phyloP scores from a whole-genome alignment of 495 filamentous ascomycete genomes.

The Penicillium bialowiezense region DNA sequence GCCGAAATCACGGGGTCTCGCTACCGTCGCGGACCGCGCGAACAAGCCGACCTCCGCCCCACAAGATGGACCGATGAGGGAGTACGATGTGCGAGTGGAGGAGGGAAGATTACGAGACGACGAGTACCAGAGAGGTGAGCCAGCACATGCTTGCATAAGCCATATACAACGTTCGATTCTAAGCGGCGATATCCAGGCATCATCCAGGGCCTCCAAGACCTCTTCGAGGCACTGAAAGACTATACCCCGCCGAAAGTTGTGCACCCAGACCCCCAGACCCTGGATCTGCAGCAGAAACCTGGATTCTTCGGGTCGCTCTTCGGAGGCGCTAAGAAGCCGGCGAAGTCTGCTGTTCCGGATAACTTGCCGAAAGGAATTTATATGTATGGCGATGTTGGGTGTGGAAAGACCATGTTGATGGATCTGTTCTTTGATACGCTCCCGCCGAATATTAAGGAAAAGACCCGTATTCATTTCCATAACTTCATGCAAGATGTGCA shows the following conservation, averaged over 20 bases:
- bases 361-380: conserved; percentile 86
- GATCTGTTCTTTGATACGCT: conserved; percentile 97
- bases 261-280: conserved; percentile 70
- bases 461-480: conserved; percentile 97
- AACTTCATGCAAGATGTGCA: conserved; percentile 99
- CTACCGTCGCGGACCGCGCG: conserved; percentile 10
- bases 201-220: conserved; percentile 80
- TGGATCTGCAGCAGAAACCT: conserved; percentile 56
- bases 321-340: conserved; percentile 36
- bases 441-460: conserved; percentile 72
- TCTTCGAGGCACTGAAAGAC: conserved; percentile 75
- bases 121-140: conserved; percentile 80
- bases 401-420: conserved; percentile 99
- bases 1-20: conserved; percentile 15
- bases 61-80: conserved; percentile 68
- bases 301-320: conserved; percentile 76
- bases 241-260: conserved; percentile 72
- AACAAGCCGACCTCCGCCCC: conserved; percentile 10
- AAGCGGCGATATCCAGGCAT: conserved; percentile 52
- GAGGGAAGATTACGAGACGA: conserved; percentile 75
- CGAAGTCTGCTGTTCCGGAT: conserved; percentile 53
- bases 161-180: too few species aligned
- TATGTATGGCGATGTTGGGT: conserved; percentile 95
- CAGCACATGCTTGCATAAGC: too few species aligned
- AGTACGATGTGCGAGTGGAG: conserved; percentile 80